A percentile compares a stretch with the other conserved stretches of the same genome.
phyloP scores from a whole-genome alignment of 495 filamentous ascomycete genomes.

The Recurvomyces mirabilis region DNA sequence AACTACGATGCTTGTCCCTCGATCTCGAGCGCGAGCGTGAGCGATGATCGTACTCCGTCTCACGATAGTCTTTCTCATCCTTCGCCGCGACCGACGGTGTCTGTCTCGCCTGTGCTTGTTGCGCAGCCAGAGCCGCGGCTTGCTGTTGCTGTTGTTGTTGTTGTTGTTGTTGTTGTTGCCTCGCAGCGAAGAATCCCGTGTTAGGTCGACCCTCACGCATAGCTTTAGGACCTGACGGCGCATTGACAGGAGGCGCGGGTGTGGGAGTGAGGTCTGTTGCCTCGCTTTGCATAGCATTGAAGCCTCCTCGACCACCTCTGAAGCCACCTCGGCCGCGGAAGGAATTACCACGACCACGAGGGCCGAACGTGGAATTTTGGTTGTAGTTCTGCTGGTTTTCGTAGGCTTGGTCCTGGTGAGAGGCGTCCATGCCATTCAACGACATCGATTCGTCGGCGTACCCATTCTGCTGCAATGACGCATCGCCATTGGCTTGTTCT shows the following conservation, averaged over 20 bases:
- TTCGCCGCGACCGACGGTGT: not conserved
- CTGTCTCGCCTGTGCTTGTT: not conserved
- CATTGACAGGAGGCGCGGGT: slow-evolving; percentile 30
- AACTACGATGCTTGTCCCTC: slow-evolving; percentile 1
- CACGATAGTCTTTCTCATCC: slow-evolving; percentile 5
- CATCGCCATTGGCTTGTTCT: not conserved
- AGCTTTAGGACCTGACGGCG: slow-evolving; percentile 85
- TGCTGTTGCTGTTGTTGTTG: slow-evolving; percentile 2
- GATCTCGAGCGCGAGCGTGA: slow-evolving; percentile 13
- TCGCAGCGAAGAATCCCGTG: slow-evolving; percentile 30
- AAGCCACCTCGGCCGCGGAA: slow-evolving; percentile 29
- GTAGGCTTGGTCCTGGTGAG: slow-evolving; percentile 4
- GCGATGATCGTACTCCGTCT: not conserved
- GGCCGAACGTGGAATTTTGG: slow-evolving; percentile 32
- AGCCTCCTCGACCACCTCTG: slow-evolving; percentile 6
- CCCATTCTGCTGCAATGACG: not conserved
- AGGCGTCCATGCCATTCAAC: not conserved
- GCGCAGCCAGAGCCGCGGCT: not conserved
- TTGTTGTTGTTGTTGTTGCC: slow-evolving; percentile 8
- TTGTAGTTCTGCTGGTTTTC: slow-evolving; percentile 6
- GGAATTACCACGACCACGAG: slow-evolving; percentile 43
- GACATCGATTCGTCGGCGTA: not conserved
- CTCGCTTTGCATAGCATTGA: slow-evolving; percentile 10
- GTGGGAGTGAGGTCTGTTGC: slow-evolving; percentile 5
- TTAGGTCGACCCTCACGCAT: slow-evolving; percentile 80